Base-by-base conservation (phyloP, 768 basidiomycete genomes). In the Amanita pseudoporphyria region DNA sequence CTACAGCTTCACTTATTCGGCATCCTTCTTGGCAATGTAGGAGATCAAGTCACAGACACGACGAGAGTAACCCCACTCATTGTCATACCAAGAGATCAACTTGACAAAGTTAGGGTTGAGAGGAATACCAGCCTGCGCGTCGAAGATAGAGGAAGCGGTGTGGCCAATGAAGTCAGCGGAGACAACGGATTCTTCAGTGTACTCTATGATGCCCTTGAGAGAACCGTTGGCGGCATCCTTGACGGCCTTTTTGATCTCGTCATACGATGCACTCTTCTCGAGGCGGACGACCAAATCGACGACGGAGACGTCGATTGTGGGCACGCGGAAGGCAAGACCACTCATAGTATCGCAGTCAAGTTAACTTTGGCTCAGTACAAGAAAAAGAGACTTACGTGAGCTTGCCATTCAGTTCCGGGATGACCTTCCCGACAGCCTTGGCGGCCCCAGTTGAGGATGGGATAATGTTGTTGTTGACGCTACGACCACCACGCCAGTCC, bases 401-500 rank as follows among this genome's bases (percentile, higher is more conserved):
- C 73, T 93, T 95, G 71, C 90, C 91, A 70, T 94, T 92, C 58
- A 96, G 76, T 37, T 64, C 64, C 45, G 92, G 93, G 64, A 95
- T 94, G 68, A 95, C 90, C 73, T 92, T 91, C 57, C 89, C 89
- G 61, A 92, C 89, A 53, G 90, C 90, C 79, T 95, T 95, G 64
- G 93, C 93, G 56, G 92, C 93, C 69, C 92, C 92, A 54, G 93
- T 94, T 54, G 90, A 91, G 13, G 91, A 92, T 35, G 92, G 93
- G 64, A 96, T 95, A 72, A 96, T 94, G 78, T 95, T 96, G 72
- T 84, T 85, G 66, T 81, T 82, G 52, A 90, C 89, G 59, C 83
- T 81, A 70, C 92, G 92, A 52, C 88, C 89, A 60, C 88, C 87
- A 63, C 88, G 86, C 88, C 88, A 92, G 70, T 92, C 89, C 73